A percentile compares a stretch with the other conserved stretches of the same genome.
Evolutionary conservation across 805 yeast species (phyloP).

Genomic region (Yarrowia keelungensis): DNA sequence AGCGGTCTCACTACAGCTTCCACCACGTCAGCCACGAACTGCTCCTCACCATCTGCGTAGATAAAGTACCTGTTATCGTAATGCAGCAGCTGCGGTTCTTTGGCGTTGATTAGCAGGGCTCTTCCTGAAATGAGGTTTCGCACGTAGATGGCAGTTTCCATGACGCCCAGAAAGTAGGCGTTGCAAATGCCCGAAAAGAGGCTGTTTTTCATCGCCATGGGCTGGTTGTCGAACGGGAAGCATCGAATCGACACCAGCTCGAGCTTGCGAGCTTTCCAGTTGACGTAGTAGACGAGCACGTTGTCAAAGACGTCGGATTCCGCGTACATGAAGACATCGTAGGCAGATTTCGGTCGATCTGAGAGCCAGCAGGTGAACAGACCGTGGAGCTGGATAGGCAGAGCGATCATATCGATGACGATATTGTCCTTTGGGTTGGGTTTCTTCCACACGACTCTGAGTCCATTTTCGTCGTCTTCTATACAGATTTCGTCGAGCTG

Average conservation of each 20-base stretch:
- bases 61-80: slow-evolving; percentile 21
- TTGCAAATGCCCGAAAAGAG: slow-evolving; percentile 2
- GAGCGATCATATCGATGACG: not conserved
- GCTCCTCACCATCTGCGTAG: not conserved
- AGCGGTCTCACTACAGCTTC: not conserved
- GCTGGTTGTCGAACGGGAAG: not conserved
- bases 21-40: slow-evolving; percentile 1
- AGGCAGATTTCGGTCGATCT: slow-evolving; percentile 10
- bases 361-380: slow-evolving; percentile 9
- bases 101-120: not conserved
- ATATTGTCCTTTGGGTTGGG: slow-evolving; percentile 9
- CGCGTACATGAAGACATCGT: not conserved
- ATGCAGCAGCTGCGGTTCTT: slow-evolving; percentile 2
- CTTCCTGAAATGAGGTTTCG: not conserved
- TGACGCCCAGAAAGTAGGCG: slow-evolving; percentile 3
- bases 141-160: not conserved
- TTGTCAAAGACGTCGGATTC: not conserved
- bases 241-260: slow-evolving; percentile 3
- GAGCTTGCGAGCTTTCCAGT: slow-evolving; percentile 3
- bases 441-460: not conserved
- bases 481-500: slow-evolving; percentile 4
- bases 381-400: not conserved
- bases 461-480: not conserved
- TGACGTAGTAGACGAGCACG: slow-evolving; percentile 19
- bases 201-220: slow-evolving; percentile 18